Evolutionary conservation across 139 green algal genomes (phyloP).

Genomic region (Chlorella sp.): DNA sequence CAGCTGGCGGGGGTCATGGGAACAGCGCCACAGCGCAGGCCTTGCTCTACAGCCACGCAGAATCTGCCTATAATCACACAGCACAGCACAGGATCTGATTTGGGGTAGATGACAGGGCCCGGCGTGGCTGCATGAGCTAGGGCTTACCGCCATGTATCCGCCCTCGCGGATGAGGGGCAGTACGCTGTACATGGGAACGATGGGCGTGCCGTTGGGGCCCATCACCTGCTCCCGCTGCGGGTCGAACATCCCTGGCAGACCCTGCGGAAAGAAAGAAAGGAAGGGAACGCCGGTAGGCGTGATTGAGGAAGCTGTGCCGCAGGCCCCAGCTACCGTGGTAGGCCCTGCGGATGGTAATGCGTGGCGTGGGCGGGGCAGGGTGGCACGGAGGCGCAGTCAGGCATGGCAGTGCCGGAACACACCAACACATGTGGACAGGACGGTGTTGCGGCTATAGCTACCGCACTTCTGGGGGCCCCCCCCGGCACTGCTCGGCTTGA

Average conservation of each 20-base stretch:
- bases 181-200: constrained; percentile 31
- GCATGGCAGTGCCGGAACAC: no score
- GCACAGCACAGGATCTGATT: neutral
- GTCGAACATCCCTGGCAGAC: neutral
- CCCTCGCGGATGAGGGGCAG: constrained; percentile 29
- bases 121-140: neutral
- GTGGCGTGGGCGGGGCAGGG: no score
- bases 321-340: no score
- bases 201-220: neutral
- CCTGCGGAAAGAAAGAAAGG: no score
- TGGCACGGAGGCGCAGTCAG: no score
- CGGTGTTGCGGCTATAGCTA: no score
- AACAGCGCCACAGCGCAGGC: neutral
- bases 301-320: neutral
- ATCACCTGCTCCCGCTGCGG: neutral
- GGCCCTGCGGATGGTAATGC: no score
- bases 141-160: constrained; percentile 7
- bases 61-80: neutral
- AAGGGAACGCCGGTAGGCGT: neutral
- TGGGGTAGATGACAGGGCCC: neutral
- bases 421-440: no score
- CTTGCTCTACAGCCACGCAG: neutral
- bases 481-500: no score
- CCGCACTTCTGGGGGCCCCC: no score
- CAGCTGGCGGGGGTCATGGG: no score